Evolutionary conservation across 2,329 filamentous ascomycete genomes (phyloP), one percentile per base, ranked within the genome.

Genomic region (Pseudofabraea citricarpa): DNA sequence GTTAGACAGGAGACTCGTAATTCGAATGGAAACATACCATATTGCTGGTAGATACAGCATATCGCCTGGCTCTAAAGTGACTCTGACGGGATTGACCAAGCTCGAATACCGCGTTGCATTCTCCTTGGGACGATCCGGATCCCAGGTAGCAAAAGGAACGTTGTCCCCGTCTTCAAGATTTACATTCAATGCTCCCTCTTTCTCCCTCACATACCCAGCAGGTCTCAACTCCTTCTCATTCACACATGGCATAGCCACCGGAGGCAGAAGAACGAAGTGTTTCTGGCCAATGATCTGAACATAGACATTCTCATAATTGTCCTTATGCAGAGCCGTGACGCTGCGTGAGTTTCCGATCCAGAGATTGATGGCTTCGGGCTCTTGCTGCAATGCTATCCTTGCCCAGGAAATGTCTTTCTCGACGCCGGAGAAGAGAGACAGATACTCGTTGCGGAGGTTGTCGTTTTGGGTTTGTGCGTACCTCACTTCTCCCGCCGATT

Each of bases 381-480:
- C 57, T 38, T 74, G 70, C 29, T 75, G 68, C 0, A 91, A 75
- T 0, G 86, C 86, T 48, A 88, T 81, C 21, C 82, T 76, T 0
- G 86, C 87, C 60, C 86, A 93, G 1, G 83, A 74, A 36, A 91
- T 80, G 43, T 76, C 74, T 3, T 63, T 63, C 9, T 80, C 82
- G 0, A 88, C 77, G 52, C 87, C 75, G 1, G 67, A 56, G 57
- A 82, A 80, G 2, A 93, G 72, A 1, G 70, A 55, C 0, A 67
- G 50, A 60, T 90, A 93, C 63, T 93, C 88, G 46, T 81, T 72
- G 2, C 82, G 78, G 16, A 93, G 73, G 57, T 91, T 93, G 62
- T 91, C 85, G 59, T 93, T 90, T 68, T 93, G 86, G 27, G 85
- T 88, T 64, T 90, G 87, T 1, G 83, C 83, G 64, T 90, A 90